phyloP scores from a whole-genome alignment of 2,329 filamentous ascomycete genomes.

The Xylariaceae sp. region DNA sequence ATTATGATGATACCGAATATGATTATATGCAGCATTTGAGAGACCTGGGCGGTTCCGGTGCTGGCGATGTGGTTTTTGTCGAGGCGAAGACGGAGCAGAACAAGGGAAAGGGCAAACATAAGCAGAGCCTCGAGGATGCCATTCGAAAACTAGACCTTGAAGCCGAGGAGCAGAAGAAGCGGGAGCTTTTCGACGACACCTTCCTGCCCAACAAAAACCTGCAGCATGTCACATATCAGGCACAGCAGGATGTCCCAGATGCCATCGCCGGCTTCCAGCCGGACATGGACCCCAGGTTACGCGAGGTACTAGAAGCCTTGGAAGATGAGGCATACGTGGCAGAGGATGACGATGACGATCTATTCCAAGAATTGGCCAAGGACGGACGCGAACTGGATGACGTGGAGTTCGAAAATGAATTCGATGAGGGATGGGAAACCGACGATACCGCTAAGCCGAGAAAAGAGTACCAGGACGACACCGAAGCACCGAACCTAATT shows the following conservation, averaged over 20 bases:
- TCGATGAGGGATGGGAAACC: constrained; percentile 84
- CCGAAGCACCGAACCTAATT: constrained; percentile 45
- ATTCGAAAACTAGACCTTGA: constrained; percentile 57
- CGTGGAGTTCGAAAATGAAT: constrained; percentile 69
- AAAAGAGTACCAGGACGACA: constrained; percentile 46
- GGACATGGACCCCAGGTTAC: constrained; percentile 90
- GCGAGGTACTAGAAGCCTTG: constrained; percentile 86
- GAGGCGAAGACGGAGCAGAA: constrained; percentile 53
- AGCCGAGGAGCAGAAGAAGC: constrained; percentile 39
- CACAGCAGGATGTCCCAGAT: constrained; percentile 89
- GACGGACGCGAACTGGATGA: constrained; percentile 70
- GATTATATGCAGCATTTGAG: constrained; percentile 99
- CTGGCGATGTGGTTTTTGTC: constrained; percentile 75
- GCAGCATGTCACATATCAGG: constrained; percentile 74
- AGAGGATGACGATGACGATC: constrained; percentile 77
- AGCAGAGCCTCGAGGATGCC: constrained; percentile 76
- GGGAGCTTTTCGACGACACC: constrained; percentile 63
- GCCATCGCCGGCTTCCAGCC: constrained; percentile 90
- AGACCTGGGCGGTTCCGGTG: constrained; percentile 64
- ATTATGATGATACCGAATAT: constrained; percentile 90
- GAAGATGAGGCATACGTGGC: constrained; percentile 95
- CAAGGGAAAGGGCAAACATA: constrained; percentile 69
- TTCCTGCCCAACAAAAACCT: constrained; percentile 76
- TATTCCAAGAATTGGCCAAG: constrained; percentile 70
- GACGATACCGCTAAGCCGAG: constrained; percentile 82